Base-by-base conservation (phyloP, 2,329 filamentous ascomycete species). In the Ceratocystiopsis brevicomis region DNA sequence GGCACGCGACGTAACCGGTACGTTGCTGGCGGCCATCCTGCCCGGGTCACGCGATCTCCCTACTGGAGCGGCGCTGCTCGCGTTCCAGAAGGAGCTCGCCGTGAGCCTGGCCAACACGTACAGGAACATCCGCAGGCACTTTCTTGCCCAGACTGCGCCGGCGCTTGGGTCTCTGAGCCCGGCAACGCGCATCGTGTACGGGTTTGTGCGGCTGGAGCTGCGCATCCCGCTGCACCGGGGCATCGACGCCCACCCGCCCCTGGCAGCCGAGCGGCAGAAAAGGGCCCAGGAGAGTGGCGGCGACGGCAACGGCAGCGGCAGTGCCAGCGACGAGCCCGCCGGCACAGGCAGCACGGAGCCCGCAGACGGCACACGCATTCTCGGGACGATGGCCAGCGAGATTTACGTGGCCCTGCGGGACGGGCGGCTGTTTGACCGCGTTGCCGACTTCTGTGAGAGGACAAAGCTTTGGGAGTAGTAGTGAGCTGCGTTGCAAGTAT, bases 401-500 rank as follows among this genome's bases (percentile, higher is more conserved):
- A 65, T 82, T 44, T 72, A 80, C 53, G 70, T 74, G 54, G 78
- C 80, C 54, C 70, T 83, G 49, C 66, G 81, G 52, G 73, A 78
- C 53, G 59, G 73, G 47, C 81, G 76, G 73, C 64, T 78, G 54
- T 78, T 80, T 57, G 75, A 80, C 57, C 79, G 79, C 52, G 73
- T 82, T 43, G 65, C 79, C 41, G 67, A 72, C 56, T 46, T 43
- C 13, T 76, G 81, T 59, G 74, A 78, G 54, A 79, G 78, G 18
- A 25, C 14, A 18, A 16, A 38, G 37, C 13, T 13, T 11, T 30
- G 10, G 6, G 25, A 30, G 25, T 21, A n/a, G n/a, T n/a, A n/a
- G n/a, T n/a, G n/a, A n/a, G n/a, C n/a, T n/a, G n/a, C n/a, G n/a
- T n/a, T n/a, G 19, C 19, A 21, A 4, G 19, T 4, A 4, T 21